Conservation (phyloP, 2,329 filamentous ascomycete genomes). For the Neonectria magnoliae region DNA sequence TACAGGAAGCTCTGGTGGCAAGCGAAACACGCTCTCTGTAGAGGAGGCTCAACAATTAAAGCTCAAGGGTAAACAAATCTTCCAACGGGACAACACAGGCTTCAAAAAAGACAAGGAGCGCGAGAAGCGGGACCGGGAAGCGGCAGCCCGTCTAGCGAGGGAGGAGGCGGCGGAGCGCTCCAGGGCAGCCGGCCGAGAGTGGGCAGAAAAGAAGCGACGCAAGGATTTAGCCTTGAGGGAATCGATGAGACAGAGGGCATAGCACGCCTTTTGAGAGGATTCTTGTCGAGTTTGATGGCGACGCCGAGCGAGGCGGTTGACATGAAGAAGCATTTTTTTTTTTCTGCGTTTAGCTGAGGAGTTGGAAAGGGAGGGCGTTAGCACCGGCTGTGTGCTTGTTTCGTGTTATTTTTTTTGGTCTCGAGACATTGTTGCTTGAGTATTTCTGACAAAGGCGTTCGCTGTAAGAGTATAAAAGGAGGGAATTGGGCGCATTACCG, state of each 20-base stretch:
- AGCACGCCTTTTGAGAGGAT: not conserved
- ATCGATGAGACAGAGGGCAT: conserved; percentile 21
- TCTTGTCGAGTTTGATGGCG: not conserved
- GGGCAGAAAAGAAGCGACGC: conserved; percentile 67
- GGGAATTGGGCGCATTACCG: conserved; percentile 14
- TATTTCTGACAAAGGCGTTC: conserved; percentile 27
- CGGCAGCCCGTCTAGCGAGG: conserved; percentile 62
- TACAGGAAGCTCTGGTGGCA: conserved; percentile 54
- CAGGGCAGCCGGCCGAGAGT: conserved; percentile 67
- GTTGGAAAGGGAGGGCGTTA: conserved; percentile 33
- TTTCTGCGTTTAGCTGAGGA: conserved; percentile 27
- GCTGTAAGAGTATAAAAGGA: conserved; percentile 16
- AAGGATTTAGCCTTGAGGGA: conserved; percentile 47
- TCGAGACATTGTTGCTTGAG: conserved; percentile 11
- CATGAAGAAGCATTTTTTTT: conserved; percentile 6
- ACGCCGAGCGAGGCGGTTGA: not conserved
- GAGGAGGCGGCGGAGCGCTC: conserved; percentile 71
- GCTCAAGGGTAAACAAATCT: conserved; percentile 63
- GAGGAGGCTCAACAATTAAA: conserved; percentile 63
- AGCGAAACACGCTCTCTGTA: conserved; percentile 60
- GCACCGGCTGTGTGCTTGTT: conserved; percentile 29
- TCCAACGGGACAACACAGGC: conserved; percentile 60
- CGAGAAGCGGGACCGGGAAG: conserved; percentile 65
- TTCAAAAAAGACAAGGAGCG: conserved; percentile 59
- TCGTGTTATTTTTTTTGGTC: conserved; percentile 8